phyloP scores from a whole-genome alignment of 495 filamentous ascomycete genomes.

The Penicillium soppii region DNA sequence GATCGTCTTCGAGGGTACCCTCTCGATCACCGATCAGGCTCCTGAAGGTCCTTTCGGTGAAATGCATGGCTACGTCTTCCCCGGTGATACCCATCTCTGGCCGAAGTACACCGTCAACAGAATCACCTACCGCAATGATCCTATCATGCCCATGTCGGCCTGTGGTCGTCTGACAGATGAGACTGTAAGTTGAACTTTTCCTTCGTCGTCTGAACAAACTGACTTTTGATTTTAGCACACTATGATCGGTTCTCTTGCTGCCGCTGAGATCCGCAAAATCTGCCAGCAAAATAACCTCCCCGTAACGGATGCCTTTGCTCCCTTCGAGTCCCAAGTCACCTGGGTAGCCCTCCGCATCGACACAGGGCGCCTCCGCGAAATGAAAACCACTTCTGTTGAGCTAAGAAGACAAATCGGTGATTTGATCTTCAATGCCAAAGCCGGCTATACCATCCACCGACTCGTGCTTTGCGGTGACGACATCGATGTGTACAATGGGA shows the following conservation, averaged over 20 bases:
- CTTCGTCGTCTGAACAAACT: background rate
- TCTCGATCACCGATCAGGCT: slow-evolving; percentile 33
- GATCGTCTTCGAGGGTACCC: slow-evolving; percentile 39
- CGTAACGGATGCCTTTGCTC: slow-evolving; percentile 35
- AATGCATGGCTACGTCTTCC: slow-evolving; percentile 39
- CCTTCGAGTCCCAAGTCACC: slow-evolving; percentile 40
- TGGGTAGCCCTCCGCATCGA: slow-evolving; percentile 42
- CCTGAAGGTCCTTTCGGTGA: slow-evolving; percentile 41
- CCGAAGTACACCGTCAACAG: slow-evolving; percentile 36
- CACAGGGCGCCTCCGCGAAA: slow-evolving; percentile 24
- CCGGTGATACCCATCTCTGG: slow-evolving; percentile 23
- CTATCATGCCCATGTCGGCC: slow-evolving; percentile 38
- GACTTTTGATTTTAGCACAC: slow-evolving; percentile 22
- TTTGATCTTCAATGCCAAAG: slow-evolving; percentile 37
- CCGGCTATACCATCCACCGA: slow-evolving; percentile 38
- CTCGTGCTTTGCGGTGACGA: slow-evolving; percentile 39
- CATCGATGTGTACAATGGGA: slow-evolving; percentile 36
- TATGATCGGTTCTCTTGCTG: slow-evolving; percentile 38
- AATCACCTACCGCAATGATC: slow-evolving; percentile 41
- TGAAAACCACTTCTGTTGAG: slow-evolving; percentile 30
- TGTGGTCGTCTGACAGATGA: slow-evolving; percentile 38
- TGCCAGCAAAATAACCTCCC: slow-evolving; percentile 35
- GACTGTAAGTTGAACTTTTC: slow-evolving; percentile 16
- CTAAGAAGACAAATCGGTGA: slow-evolving; percentile 33
- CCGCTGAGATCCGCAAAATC: slow-evolving; percentile 39